Evolutionary conservation across 1,284 basidiomycete genomes (phyloP), one percentile per base, ranked within the genome.

Genomic region (Phylloboletellus chloephorus): DNA sequence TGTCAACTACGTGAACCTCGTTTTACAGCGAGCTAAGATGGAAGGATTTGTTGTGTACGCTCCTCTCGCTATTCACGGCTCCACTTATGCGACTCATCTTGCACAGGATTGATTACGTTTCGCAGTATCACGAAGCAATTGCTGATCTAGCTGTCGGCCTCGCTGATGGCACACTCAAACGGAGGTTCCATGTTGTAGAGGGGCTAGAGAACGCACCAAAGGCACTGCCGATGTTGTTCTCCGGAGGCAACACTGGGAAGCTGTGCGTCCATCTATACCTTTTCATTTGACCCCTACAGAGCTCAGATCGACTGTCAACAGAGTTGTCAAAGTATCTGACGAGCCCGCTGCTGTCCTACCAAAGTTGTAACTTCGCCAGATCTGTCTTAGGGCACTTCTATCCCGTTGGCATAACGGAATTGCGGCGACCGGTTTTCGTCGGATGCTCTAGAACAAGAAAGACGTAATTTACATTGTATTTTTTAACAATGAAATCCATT

Each of bases 221-320:
- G 10, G 77, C 82, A 4, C 62, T 93, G 41, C 73, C 73, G 8
- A 66, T 88, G 63, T 67, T 94, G 22, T 93, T 81, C 64, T 75
- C 64, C 1, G 89, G 89, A n/a, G 79, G 74, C 21, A 93, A 92
- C 57, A 81, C 73, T 0, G 89, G 90, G 23, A 92, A 94, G 67
- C 64, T 90, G 79, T 85, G 54, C 54, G 86, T 76, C 19, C 31
- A 13, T 38, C n/a, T 41, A 23, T 32, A 9, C 6, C 23, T 17
- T 7, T 19, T 6, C 2, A 7, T 29, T 3, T 20, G 13, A 4
- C 12, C 30, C 16, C 43, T 25, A 32, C 31, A 37, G 26, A 31
- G 15, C 29, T 46, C 26, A 39, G 7, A 37, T 47, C 40, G 25
- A 7, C 15, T 37, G 17, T 20, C 34, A 30, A 32, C 16, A 78